Conservation (phyloP, 495 filamentous ascomycete genomes). For the Annulohypoxylon bovei region DNA sequence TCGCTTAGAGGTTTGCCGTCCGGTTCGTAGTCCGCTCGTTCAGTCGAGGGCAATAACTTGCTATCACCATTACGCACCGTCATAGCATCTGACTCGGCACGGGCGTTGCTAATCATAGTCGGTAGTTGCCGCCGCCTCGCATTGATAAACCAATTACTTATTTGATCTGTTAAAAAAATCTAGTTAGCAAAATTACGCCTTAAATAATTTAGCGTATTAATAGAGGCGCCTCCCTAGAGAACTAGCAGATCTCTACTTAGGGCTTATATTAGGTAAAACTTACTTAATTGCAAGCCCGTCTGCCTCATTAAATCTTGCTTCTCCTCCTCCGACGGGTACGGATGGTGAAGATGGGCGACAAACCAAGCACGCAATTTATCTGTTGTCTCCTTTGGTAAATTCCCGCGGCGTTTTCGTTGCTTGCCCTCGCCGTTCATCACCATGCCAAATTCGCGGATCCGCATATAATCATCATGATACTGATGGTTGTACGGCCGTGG, state of each 20-base stretch:
- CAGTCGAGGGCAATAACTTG: slow-evolving; percentile 36
- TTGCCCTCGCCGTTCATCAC: slow-evolving; percentile 58
- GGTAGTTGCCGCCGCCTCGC: slow-evolving; percentile 83
- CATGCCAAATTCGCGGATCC: slow-evolving; percentile 41
- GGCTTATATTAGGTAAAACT: slow-evolving; percentile 55
- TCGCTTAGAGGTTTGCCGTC: slow-evolving; percentile 51
- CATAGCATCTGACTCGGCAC: slow-evolving; percentile 53
- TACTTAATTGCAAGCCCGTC: slow-evolving; percentile 83
- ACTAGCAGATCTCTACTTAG: neutral
- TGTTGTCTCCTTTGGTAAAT: slow-evolving; percentile 86
- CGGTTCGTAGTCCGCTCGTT: slow-evolving; percentile 44
- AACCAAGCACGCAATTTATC: slow-evolving; percentile 87
- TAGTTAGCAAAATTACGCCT: slow-evolving; percentile 16
- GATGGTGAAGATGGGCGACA: slow-evolving; percentile 76
- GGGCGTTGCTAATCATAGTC: slow-evolving; percentile 64
- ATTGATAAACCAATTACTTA: slow-evolving; percentile 98
- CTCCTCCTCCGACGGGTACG: slow-evolving; percentile 91
- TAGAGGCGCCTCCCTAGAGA: neutral
- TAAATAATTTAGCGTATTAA: neutral
- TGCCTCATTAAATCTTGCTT: slow-evolving; percentile 81
- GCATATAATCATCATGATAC: slow-evolving; percentile 45
- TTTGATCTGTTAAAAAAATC: slow-evolving; percentile 60
- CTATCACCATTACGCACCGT: slow-evolving; percentile 33
- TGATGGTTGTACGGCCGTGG: slow-evolving; percentile 41
- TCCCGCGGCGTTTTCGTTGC: slow-evolving; percentile 73